Conservation (phyloP, 2,329 filamentous ascomycete genomes). For the Penicillium paneum region DNA sequence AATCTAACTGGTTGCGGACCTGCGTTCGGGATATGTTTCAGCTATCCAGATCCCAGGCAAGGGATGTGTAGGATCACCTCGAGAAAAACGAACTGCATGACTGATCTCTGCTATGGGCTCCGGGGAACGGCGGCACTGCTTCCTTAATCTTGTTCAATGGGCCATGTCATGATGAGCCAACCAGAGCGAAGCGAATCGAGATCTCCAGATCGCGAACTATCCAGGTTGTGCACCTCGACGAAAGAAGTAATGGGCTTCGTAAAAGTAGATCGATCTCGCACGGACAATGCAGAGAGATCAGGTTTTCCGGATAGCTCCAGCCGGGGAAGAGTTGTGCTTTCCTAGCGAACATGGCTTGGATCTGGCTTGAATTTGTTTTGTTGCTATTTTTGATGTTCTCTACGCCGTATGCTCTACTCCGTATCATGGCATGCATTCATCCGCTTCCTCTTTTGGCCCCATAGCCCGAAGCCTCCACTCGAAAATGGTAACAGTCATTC, state of each 20-base stretch:
- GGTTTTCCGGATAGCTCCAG: neutral
- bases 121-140: constrained; percentile 12
- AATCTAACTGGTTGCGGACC: constrained; percentile 5
- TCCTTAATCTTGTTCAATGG: constrained; percentile 18
- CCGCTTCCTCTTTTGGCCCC: neutral
- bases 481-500: neutral
- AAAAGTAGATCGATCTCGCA: constrained; percentile 3
- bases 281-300: neutral
- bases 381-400: neutral
- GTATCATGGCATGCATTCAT: neutral
- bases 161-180: constrained; percentile 16
- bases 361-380: neutral
- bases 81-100: constrained; percentile 6
- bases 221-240: constrained; percentile 1
- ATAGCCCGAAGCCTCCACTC: neutral
- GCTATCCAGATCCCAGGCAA: constrained; percentile 17
- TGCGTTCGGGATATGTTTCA: constrained; percentile 16
- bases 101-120: neutral
- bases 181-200: neutral
- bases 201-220: constrained; percentile 8
- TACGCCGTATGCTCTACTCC: neutral
- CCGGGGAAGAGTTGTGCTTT: neutral
- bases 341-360: neutral
- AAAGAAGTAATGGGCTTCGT: neutral
- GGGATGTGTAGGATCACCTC: constrained; percentile 6